Evolutionary conservation across 2,329 filamentous ascomycete genomes (phyloP).

Genomic region (Cladosporium sp.): DNA sequence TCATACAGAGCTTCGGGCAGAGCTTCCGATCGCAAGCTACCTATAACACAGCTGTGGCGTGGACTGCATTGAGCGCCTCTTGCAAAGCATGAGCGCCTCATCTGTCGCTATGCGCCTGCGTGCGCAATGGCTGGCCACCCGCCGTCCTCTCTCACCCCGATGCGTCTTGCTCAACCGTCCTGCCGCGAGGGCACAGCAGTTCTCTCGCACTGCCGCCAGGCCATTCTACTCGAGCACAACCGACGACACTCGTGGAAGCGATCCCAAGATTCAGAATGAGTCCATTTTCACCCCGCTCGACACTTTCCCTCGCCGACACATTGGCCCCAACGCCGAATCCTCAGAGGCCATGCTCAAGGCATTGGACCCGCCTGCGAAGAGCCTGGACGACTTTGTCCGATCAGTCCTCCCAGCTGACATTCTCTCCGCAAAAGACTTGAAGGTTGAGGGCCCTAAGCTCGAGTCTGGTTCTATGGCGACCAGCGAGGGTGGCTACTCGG

Average conservation of each 20-base stretch:
- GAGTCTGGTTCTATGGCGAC: slow-evolving; percentile 43
- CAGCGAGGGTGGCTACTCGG: slow-evolving; percentile 53
- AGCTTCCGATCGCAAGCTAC: neutral
- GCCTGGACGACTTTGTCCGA: slow-evolving; percentile 78
- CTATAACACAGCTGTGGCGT: neutral
- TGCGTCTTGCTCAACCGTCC: slow-evolving; percentile 31
- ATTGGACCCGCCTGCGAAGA: slow-evolving; percentile 71
- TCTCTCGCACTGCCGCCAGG: slow-evolving; percentile 22
- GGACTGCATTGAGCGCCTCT: slow-evolving; percentile 13
- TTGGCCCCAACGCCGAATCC: slow-evolving; percentile 74
- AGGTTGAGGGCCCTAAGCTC: slow-evolving; percentile 54
- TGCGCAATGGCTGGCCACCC: slow-evolving; percentile 38
- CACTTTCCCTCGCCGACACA: slow-evolving; percentile 79
- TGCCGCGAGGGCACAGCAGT: slow-evolving; percentile 8
- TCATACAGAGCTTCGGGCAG: neutral
- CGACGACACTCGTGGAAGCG: slow-evolving; percentile 28
- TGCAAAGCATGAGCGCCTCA: slow-evolving; percentile 22
- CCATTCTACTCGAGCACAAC: slow-evolving; percentile 37
- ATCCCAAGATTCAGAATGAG: slow-evolving; percentile 32
- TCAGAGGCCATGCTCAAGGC: slow-evolving; percentile 76
- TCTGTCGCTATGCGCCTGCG: slow-evolving; percentile 34
- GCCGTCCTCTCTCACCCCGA: slow-evolving; percentile 34
- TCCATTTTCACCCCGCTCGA: slow-evolving; percentile 53
- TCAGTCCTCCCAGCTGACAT: slow-evolving; percentile 83
- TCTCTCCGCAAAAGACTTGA: slow-evolving; percentile 65